Evolutionary conservation across 2,329 filamentous ascomycete genomes (phyloP), one percentile per base, ranked within the genome.

Genomic region (Botrytis medusae): DNA sequence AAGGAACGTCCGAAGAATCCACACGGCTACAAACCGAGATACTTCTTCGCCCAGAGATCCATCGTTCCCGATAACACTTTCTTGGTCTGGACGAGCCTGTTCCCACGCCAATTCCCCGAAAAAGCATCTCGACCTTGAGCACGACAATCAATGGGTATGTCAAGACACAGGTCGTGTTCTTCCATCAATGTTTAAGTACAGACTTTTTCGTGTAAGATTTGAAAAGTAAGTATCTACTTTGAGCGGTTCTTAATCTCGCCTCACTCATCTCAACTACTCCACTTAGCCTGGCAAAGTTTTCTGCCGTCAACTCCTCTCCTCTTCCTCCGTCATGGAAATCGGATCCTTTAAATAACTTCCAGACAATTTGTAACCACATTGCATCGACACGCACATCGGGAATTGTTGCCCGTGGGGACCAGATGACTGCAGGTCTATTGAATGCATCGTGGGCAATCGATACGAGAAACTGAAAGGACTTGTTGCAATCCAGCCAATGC

Each of bases 171-270:
- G 25, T 42, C 25, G 9, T 2, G 9, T 42, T 29, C 34, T 57
- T 22, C 29, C 40, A 37, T 40, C 57, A 12, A 57, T n/a, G 25
- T 42, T 46, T 9, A 40, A 46, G n/a, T 34, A 32, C 42, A 70
- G 54, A 29, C 54, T 63, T 62, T n/a, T 34, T 57, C 64, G 54
- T 62, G n/a, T 64, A 59, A 34, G 73, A 63, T 61, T 71, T 74
- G 72, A 77, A 72, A 72, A 78, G 46, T 67, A 78, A 72, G 60
- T 74, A 78, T 63, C 77, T 73, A 74, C 76, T 76, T 73, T 78
- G 77, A n/a, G 71, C 74, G 22, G 73, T 75, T 70, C 74, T 74
- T 61, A 79, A 68, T 62, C 71, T 63, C 34, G 62, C 75, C 69
- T 77, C 74, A 7, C 71, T 73, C 72, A 79, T 77, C 1, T 77